Conservation (phyloP, 805 yeast genomes). For the Saccharomycopsis schoenii region DNA sequence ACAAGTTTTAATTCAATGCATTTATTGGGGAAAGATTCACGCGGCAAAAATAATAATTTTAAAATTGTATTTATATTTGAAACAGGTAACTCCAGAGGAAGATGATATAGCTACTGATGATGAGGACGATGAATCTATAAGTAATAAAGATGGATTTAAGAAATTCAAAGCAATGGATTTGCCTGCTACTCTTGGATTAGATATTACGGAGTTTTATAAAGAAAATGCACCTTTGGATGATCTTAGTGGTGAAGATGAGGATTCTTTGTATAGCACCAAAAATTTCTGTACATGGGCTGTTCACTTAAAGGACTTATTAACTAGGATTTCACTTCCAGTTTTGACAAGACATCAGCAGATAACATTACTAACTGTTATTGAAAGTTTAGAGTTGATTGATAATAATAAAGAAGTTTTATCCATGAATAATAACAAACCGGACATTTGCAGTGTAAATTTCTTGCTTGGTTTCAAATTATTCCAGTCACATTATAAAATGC, state of each 20-base stretch:
- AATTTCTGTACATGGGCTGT: slow-evolving; percentile 18
- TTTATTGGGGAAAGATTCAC: slow-evolving; percentile 50
- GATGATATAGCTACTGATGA: slow-evolving; percentile 22
- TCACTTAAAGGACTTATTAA: slow-evolving; percentile 45
- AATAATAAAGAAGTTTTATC: slow-evolving; percentile 23
- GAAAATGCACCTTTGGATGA: slow-evolving; percentile 3
- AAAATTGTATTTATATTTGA: slow-evolving; percentile 40
- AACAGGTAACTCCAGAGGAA: slow-evolving; percentile 40
- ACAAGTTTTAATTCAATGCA: slow-evolving; percentile 66
- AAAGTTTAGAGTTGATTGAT: slow-evolving; percentile 48
- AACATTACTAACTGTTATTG: slow-evolving; percentile 62
- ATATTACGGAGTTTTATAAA: slow-evolving; percentile 11
- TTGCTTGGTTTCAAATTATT: slow-evolving; percentile 62
- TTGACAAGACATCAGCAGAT: slow-evolving; percentile 87
- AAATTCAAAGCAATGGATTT: slow-evolving; percentile 11
- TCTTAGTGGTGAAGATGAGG: slow-evolving; percentile 20
- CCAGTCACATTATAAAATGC: slow-evolving; percentile 41
- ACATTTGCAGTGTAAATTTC: slow-evolving; percentile 61
- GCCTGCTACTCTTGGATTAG: slow-evolving; percentile 12
- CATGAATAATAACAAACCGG: slow-evolving; percentile 28
- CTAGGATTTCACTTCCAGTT: slow-evolving; percentile 61
- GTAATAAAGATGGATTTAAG: background rate
- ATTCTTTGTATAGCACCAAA: slow-evolving; percentile 22
- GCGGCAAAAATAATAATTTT: slow-evolving; percentile 49
- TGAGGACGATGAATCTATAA: slow-evolving; percentile 24